A percentile compares a stretch with the other conserved stretches of the same genome.
phyloP scores from a whole-genome alignment of 106 monocot species.

The Hemerocallis citrina region DNA sequence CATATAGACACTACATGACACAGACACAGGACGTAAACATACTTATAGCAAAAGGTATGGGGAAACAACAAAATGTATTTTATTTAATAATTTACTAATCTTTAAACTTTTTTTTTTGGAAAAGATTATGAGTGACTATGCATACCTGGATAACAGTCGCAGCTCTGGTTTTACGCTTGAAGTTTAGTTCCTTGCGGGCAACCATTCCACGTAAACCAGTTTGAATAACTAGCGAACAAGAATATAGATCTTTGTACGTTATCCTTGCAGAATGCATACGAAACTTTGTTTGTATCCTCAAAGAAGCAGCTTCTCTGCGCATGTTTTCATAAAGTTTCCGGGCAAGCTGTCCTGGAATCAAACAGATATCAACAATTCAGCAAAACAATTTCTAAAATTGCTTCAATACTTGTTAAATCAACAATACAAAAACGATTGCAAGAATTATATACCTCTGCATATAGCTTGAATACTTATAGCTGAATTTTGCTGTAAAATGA shows the following conservation, averaged over 20 bases:
- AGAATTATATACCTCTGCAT: constrained; percentile 45
- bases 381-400: too few species aligned
- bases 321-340: constrained; percentile 39
- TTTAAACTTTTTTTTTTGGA: too few species aligned
- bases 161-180: constrained; percentile 43
- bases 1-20: too few species aligned
- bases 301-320: constrained; percentile 44
- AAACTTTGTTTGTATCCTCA: constrained; percentile 43
- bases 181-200: constrained; percentile 25
- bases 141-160: constrained; percentile 56
- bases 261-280: constrained; percentile 45
- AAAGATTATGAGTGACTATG: too few species aligned
- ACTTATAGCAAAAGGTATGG: too few species aligned
- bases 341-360: constrained; percentile 37
- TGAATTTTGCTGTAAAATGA: constrained; percentile 34
- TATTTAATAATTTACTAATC: too few species aligned
- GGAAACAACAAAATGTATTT: too few species aligned
- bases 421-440: background rate
- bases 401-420: background rate
- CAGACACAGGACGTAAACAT: too few species aligned
- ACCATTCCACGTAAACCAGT: constrained; percentile 49
- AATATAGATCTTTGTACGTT: constrained; percentile 34
- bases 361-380: background rate
- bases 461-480: constrained; percentile 37
- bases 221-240: constrained; percentile 43